Conservation (phyloP, 192 early-diverging fungal genomes). For the Rhizophlyctis rosea region DNA sequence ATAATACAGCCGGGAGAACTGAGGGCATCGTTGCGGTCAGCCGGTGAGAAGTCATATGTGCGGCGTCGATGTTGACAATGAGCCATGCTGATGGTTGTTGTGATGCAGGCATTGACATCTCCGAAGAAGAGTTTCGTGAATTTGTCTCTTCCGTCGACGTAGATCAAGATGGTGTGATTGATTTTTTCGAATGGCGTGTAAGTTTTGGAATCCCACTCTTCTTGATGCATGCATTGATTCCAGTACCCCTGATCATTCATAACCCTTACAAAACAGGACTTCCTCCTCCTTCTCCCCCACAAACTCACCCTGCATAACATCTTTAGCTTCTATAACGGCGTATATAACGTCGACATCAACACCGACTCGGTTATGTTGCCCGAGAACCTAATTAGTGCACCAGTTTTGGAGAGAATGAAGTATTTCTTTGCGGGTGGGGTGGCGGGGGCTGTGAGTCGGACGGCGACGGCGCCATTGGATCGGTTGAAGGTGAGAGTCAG, state of each 20-base stretch:
- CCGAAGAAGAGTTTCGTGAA: constrained; percentile 52
- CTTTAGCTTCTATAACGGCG: constrained; percentile 56
- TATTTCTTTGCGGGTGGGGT: constrained; percentile 70
- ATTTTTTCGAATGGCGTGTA: constrained; percentile 65
- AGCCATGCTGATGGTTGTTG: too few relatives aligned
- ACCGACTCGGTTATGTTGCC: constrained; percentile 49
- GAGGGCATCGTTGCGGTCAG: constrained; percentile 46
- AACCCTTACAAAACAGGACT: constrained; percentile 16
- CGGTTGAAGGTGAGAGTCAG: constrained; percentile 61
- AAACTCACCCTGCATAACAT: constrained; percentile 61
- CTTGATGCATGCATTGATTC: background rate
- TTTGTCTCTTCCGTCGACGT: constrained; percentile 64
- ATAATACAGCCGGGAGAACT: constrained; percentile 57
- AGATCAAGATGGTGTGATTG: constrained; percentile 62
- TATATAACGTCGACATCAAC: constrained; percentile 63
- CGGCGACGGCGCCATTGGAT: constrained; percentile 72
- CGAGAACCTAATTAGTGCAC: constrained; percentile 8
- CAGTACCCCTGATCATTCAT: background rate
- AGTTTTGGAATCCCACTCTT: background rate
- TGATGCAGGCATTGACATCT: constrained; percentile 46
- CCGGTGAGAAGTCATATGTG: constrained; percentile 36
- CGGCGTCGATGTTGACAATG: background rate
- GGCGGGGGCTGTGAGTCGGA: constrained; percentile 69
- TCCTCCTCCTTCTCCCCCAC: constrained; percentile 56
- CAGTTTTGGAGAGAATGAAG: constrained; percentile 48